Evolutionary conservation across 495 filamentous ascomycete species (phyloP), one percentile per base, ranked within the genome.

Genomic region (Lasiosphaeris hirsuta): DNA sequence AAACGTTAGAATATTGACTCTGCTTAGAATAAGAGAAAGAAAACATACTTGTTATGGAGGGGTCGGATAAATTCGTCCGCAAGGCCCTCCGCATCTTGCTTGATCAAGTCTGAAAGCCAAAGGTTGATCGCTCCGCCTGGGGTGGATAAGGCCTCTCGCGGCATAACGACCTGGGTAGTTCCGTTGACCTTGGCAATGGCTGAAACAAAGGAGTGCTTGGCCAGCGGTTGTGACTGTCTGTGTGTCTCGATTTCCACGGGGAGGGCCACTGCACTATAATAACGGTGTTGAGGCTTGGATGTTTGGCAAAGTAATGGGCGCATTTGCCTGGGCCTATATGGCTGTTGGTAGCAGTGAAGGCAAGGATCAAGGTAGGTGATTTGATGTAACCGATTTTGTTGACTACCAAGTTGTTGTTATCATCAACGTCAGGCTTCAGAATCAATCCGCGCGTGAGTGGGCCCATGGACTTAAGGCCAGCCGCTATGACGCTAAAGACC

Each of bases 21-120:
- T 42, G 50, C 35, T 53, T 17, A 14, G 50, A n/a, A n/a, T 30
- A 17, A 53, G n/a, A 17, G 50, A 42, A 42, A 53, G 50, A 53
- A 53, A 53, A 41, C 50, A 19, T 53, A 53, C 50, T 53, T 19
- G 50, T 41, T 53, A 36, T 53, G 14, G 50, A 53, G 50, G 14
- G 50, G 50, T 42, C 50, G 50, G 50, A n/a, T 2, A 30, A 37
- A 42, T 33, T 53, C 50, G 37, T 42, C 34, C 37, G 50, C 2
- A 37, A 53, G n/a, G 38, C 50, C n/a, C 50, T 53, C 19, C 42
- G 36, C 34, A 33, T 53, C 50, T 53, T 53, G 50, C 38, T 53
- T 18, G 50, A 53, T 17, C 14, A 53, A 18, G 36, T 53, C 50
- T 18, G 50, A 53, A 53, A 53, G 8, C 50, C 50, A 53, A 53